Evolutionary conservation across 352 stramenopile species (phyloP), one percentile per base, ranked within the genome.

Genomic region (Pythium pectinolyticum): DNA sequence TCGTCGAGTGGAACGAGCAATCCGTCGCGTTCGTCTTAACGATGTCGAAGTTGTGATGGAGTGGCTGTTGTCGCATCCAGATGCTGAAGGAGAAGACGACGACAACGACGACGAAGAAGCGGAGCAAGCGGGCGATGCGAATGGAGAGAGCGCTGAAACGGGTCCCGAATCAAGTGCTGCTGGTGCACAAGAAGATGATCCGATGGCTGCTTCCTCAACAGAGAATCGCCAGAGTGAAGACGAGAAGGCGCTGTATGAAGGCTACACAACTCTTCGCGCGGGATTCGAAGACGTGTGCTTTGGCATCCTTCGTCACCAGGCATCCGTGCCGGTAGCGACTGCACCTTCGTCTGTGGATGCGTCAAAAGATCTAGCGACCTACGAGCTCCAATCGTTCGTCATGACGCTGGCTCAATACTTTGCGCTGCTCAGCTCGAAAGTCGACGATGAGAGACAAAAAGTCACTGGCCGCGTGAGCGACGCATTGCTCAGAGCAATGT

Each of bases 31-130:
- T 30, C 78, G 92, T 70, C 78, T 90, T 14, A 98, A 98, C 57
- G 84, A 95, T 52, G 77, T 98, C 3, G 95, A 99, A 65, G 67
- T 98, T 37, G 97, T 91, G 1, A 98, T 98, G 94, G 96, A 99
- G 65, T 99, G 97, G 82, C 91, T 98, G 28, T 60, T 99, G 20
- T 80, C 85, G 7, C 88, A 99, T 73, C 94, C 94, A 27, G 82
- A 92, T 41, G 75, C 77, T 43, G 57, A 49, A 22, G 63, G 70
- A 27, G 56, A 66, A 12, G 61, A 70, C 39, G 70, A 80, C 11
- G 67, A 65, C 10, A 53, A 56, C 25, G 68, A 76, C 1, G 65
- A 72, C n/a, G 50, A 61, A 57, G 65, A 41, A 51, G 37, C 19
- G 60, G 32, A 20, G 30, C 31, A 46, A 24, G 17, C 32, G 19